Conservation (phyloP, 176 grass and related monocot species). For the Tuctoria greenei region DNA sequence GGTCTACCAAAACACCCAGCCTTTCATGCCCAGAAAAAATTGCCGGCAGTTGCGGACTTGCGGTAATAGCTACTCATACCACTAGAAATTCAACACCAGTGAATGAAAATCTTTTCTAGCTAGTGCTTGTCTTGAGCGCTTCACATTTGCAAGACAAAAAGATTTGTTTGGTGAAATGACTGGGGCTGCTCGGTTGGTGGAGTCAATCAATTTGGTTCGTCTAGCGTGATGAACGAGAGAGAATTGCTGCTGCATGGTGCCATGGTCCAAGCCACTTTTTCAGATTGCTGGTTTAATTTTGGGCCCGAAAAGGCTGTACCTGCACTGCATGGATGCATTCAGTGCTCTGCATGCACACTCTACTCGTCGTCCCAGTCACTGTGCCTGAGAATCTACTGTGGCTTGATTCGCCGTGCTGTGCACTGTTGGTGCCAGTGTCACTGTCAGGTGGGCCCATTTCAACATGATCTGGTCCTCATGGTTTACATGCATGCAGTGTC, state of each 20-base stretch:
- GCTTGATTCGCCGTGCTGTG: background rate
- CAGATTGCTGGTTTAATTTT: slow-evolving; percentile 38
- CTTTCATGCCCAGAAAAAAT: background rate
- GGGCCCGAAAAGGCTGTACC: background rate
- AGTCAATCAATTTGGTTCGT: slow-evolving; percentile 42
- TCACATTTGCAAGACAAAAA: slow-evolving; percentile 11
- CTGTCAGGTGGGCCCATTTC: slow-evolving; percentile 6
- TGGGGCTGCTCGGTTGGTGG: slow-evolving; percentile 24
- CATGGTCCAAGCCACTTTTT: slow-evolving; percentile 31
- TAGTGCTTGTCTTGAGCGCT: background rate
- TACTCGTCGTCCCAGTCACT: background rate
- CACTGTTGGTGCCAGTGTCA: slow-evolving; percentile 26
- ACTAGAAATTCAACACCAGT: background rate
- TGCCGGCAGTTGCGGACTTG: slow-evolving; percentile 26
- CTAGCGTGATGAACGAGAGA: background rate
- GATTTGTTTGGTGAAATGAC: slow-evolving; percentile 18
- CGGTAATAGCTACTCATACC: slow-evolving; percentile 9
- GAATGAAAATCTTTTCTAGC: slow-evolving; percentile 1
- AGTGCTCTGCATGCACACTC: slow-evolving; percentile 13
- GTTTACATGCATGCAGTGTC: no score
- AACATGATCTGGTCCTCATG: background rate
- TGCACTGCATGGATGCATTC: slow-evolving; percentile 12
- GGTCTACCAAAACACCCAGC: background rate
- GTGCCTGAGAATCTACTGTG: slow-evolving; percentile 34
- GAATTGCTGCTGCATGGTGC: slow-evolving; percentile 4